Evolutionary conservation across 169 alveolate genomes (phyloP), one percentile per base, ranked within the genome.

Genomic region (Plasmodium reichenowi): DNA sequence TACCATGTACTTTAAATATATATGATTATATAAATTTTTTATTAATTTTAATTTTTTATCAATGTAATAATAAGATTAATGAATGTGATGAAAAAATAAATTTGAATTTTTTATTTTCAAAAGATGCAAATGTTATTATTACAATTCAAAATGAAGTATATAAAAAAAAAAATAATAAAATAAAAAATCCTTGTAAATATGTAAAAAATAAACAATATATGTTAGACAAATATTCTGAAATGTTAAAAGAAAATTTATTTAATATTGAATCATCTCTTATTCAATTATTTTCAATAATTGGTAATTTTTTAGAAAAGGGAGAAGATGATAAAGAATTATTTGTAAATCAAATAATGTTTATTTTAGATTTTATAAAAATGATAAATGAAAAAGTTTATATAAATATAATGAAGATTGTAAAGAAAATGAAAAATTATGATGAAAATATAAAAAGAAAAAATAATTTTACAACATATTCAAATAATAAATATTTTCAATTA

Each of bases 291-390:
- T 3, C 22, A 68, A 76, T 10, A 56, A 1, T 76, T 32, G 71
- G 48, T 12, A 38, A 43, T 29, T 17, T 45, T 32, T 12, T 68
- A n/a, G 71, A 22, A 50, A 66, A 56, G 13, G 50, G 22, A 50
- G 56, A 67, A 54, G 45, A n/a, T 3, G 67, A 26, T 20, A 5
- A 38, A 38, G 47, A 56, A 56, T 32, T 29, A 32, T 17, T 17
- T 54, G 32, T 38, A 29, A 20, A 26, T 68, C 89, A 76, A 50
- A 8, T 63, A 22, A 15, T 50, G 32, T 76, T 64, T 45, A 66
- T 76, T 8, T 58, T 76, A 68, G 29, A 64, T 47, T 76, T 76
- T 66, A 22, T 76, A 76, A 64, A 76, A 56, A 17, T 38, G 7
- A 32, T 76, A 58, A 66, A 56, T 17, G 76, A 76, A 48, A 62